phyloP scores from a whole-genome alignment of 176 grass and related monocot species.

The Alloteropsis semialata region DNA sequence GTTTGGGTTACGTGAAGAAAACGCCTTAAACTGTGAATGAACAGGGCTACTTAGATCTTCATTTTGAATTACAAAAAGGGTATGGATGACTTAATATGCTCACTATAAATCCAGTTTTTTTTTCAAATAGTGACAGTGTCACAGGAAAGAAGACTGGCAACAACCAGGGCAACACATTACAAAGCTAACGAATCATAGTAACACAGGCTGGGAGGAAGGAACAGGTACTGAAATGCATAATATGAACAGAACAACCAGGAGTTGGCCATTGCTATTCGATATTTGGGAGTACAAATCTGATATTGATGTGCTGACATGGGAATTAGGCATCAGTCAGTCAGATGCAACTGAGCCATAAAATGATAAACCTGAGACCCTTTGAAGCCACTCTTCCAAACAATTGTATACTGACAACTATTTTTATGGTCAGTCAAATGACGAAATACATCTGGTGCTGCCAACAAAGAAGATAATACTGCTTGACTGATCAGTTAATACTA shows the following conservation, averaged over 20 bases:
- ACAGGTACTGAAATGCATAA: background rate
- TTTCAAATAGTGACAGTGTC: background rate
- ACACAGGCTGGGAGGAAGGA: background rate
- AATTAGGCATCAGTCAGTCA: background rate
- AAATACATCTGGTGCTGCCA: background rate
- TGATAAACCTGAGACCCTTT: background rate
- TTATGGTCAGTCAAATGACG: background rate
- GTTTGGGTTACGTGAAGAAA: too few species aligned
- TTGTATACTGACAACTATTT: background rate
- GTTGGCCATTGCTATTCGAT: background rate
- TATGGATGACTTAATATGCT: conserved; percentile 2
- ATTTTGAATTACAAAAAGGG: background rate
- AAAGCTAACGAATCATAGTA: background rate
- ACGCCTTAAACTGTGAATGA: too few species aligned
- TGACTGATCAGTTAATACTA: too few species aligned
- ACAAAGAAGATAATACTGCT: background rate
- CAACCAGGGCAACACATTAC: background rate
- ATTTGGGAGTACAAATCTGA: background rate
- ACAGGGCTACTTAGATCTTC: too few species aligned
- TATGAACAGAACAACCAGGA: background rate
- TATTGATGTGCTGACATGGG: background rate
- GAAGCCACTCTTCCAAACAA: background rate
- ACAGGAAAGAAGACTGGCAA: background rate
- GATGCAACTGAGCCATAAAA: background rate
- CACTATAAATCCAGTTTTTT: background rate